Conservation (phyloP, 1,284 basidiomycete species). For the Apiotrichum montevideense region DNA sequence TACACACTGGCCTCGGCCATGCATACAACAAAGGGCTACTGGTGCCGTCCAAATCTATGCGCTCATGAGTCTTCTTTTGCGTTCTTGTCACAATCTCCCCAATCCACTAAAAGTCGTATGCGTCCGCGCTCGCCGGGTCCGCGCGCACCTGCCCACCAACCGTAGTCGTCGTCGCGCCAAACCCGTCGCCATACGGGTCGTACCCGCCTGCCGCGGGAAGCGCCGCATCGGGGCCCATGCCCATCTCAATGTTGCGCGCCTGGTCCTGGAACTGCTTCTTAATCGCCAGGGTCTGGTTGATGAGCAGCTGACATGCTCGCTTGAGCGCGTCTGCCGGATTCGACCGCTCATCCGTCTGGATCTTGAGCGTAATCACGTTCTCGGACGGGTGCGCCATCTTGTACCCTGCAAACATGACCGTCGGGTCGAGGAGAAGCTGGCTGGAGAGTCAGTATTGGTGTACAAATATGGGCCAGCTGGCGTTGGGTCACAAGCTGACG, state of each 20-base stretch:
- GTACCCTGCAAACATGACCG: conserved; percentile 92
- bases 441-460: conserved; percentile 48
- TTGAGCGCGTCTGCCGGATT: conserved; percentile 81
- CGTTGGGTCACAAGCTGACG: too few species aligned
- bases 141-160: conserved; percentile 12
- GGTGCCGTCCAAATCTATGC: background rate
- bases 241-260: conserved; percentile 49
- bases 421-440: conserved; percentile 76
- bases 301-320: conserved; percentile 74
- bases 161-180: conserved; percentile 16
- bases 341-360: conserved; percentile 84
- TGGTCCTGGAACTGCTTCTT: conserved; percentile 51
- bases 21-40: conserved; percentile 8
- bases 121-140: conserved; percentile 20
- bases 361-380: conserved; percentile 86
- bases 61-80: background rate
- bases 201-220: conserved; percentile 22
- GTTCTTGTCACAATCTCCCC: too few species aligned
- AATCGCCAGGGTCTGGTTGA: conserved; percentile 59
- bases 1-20: background rate
- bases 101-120: conserved; percentile 37
- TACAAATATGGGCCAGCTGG: background rate
- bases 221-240: conserved; percentile 39
- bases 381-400: conserved; percentile 95
- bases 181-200: conserved; percentile 42